Percentiles rank a stretch among this genome's conserved stretches.
phyloP scores from a whole-genome alignment of 1,139 yeast species.

The Kodamaea sp. region DNA sequence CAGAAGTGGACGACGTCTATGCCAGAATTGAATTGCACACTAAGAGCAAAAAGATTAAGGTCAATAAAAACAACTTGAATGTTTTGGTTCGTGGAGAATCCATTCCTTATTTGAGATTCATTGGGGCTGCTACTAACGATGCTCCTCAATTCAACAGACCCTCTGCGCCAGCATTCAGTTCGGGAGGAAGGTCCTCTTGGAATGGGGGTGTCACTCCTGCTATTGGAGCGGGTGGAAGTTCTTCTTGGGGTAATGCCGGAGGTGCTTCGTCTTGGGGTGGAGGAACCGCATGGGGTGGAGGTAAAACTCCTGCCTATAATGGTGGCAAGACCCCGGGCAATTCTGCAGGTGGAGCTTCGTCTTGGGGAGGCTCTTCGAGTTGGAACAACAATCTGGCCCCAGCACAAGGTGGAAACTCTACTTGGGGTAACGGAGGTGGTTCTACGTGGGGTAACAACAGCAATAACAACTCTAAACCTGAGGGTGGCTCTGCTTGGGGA shows the following conservation, averaged over 20 bases:
- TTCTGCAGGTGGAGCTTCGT: slow-evolving; percentile 42
- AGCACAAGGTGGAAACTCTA: slow-evolving; percentile 21
- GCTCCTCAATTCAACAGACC: slow-evolving; percentile 27
- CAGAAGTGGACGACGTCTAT: slow-evolving; percentile 86
- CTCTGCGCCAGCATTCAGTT: slow-evolving; percentile 44
- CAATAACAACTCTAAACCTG: too few species aligned
- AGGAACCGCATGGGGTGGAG: slow-evolving; percentile 51
- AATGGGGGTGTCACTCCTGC: slow-evolving; percentile 55
- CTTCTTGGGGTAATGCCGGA: slow-evolving; percentile 30
- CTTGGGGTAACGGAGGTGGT: slow-evolving; percentile 34
- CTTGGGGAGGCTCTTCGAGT: slow-evolving; percentile 43
- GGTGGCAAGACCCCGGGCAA: slow-evolving; percentile 15
- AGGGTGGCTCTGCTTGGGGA: slow-evolving; percentile 15
- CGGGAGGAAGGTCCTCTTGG: slow-evolving; percentile 45
- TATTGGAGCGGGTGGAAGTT: slow-evolving; percentile 25
- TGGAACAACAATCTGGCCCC: slow-evolving; percentile 14
- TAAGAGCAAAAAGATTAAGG: slow-evolving; percentile 83
- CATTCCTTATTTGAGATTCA: slow-evolving; percentile 79
- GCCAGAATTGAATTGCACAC: slow-evolving; percentile 95
- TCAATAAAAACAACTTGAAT: slow-evolving; percentile 73
- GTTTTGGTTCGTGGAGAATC: slow-evolving; percentile 67
- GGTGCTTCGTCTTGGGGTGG: slow-evolving; percentile 50
- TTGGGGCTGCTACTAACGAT: slow-evolving; percentile 44
- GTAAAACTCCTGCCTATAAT: slow-evolving; percentile 32
- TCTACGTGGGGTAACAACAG: slow-evolving; percentile 22